Conservation (phyloP, 106 monocot genomes). For the Hemerocallis citrina region DNA sequence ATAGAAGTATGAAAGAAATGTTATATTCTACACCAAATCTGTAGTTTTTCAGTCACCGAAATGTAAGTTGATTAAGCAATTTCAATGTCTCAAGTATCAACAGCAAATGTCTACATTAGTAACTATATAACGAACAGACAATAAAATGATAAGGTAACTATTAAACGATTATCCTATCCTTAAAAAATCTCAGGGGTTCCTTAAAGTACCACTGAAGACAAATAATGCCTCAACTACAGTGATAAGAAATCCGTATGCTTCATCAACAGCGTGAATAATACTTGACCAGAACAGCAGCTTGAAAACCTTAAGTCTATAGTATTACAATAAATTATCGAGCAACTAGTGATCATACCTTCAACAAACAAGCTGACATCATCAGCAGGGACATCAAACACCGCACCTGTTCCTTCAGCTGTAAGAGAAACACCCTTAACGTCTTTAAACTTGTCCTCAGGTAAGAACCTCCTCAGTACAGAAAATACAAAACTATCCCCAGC, state of each 20-base stretch:
- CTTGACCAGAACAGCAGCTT: neutral
- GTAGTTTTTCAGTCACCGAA: no score
- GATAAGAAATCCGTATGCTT: neutral
- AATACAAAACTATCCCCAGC: constrained; percentile 73
- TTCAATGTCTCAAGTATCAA: no score
- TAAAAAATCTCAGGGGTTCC: no score
- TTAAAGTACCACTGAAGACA: no score
- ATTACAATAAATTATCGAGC: neutral
- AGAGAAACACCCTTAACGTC: constrained; percentile 61
- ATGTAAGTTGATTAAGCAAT: no score
- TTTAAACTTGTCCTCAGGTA: constrained; percentile 78
- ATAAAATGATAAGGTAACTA: no score
- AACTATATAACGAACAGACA: no score
- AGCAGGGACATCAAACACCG: constrained; percentile 90
- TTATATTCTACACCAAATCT: no score
- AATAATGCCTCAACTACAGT: no score
- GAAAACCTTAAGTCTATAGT: neutral
- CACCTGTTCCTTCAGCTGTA: constrained; percentile 88
- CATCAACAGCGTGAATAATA: neutral
- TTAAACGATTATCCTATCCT: no score
- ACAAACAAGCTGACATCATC: constrained; percentile 53
- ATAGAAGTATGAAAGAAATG: no score
- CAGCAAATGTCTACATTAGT: no score
- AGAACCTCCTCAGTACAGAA: constrained; percentile 60
- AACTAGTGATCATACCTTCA: constrained; percentile 42